Percentiles rank a stretch among this genome's conserved stretches.
These are phyloP conservation scores for Melastoma malabathricum DNA, from an alignment of 345 rosid genomes.

Conservation along the genomic window DNA sequence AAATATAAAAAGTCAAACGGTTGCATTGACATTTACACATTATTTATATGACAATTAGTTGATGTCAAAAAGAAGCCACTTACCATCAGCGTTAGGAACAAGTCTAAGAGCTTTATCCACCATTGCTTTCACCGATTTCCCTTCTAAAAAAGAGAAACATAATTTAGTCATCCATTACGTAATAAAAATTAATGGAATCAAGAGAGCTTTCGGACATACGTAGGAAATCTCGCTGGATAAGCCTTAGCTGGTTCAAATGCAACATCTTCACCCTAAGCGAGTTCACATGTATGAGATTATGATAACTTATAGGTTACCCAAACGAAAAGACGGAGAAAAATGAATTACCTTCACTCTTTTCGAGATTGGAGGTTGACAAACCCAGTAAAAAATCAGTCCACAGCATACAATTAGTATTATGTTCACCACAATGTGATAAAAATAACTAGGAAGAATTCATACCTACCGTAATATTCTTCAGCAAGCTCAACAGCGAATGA, in stretches of 20 bases:
- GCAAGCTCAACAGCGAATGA: constrained; percentile 99
- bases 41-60: too few relatives aligned
- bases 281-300: constrained; percentile 12
- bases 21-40: too few relatives aligned
- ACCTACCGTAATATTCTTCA: constrained; percentile 99
- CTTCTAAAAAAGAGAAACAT: constrained; percentile 43
- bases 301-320: too few relatives aligned
- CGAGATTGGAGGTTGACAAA: constrained; percentile 20
- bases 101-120: constrained; percentile 84
- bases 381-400: constrained; percentile 31
- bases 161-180: too few relatives aligned
- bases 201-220: constrained; percentile 39
- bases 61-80: constrained; percentile 13
- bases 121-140: constrained; percentile 95
- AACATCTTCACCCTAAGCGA: constrained; percentile 80
- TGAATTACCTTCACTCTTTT: constrained; percentile 85
- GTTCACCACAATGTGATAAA: too few relatives aligned
- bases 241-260: constrained; percentile 99
- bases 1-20: constrained; percentile 9
- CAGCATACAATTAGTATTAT: constrained; percentile 1
- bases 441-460: constrained; percentile 4
- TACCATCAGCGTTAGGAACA: constrained; percentile 71
- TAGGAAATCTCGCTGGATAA: constrained; percentile 97
- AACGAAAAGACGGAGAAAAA: constrained; percentile 10
- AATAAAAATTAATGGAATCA: constrained; percentile 1